A percentile compares a stretch with the other conserved stretches of the same genome.
Evolutionary conservation across 106 monocot genomes (phyloP).

Genomic region (Hemerocallis citrina): DNA sequence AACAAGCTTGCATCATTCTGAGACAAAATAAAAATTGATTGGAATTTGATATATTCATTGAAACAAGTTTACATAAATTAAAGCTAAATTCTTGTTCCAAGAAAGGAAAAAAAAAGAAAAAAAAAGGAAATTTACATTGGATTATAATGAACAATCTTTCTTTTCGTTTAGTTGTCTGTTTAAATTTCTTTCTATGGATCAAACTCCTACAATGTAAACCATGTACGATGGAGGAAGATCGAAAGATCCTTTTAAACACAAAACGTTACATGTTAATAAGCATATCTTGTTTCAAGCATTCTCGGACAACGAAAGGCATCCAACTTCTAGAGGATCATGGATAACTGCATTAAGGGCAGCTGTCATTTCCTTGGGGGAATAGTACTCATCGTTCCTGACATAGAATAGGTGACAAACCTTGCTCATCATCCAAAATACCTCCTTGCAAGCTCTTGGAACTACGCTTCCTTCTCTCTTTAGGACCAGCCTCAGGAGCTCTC

Average conservation of each 20-base stretch:
- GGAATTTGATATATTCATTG: too few species aligned
- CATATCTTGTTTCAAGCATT: not conserved
- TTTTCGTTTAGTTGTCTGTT: too few species aligned
- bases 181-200: too few species aligned
- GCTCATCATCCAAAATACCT: constrained; percentile 89
- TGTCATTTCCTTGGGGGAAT: constrained; percentile 77
- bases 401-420: constrained; percentile 63
- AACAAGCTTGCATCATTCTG: too few species aligned
- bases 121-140: too few species aligned
- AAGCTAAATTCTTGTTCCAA: too few species aligned
- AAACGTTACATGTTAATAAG: not conserved
- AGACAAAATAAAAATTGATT: too few species aligned
- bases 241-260: not conserved
- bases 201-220: not conserved
- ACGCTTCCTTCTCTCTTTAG: constrained; percentile 34
- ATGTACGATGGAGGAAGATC: not conserved
- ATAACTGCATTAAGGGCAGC: constrained; percentile 67
- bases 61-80: too few species aligned
- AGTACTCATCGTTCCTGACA: constrained; percentile 55
- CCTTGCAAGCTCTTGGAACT: constrained; percentile 83
- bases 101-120: too few species aligned
- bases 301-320: not conserved
- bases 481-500: constrained; percentile 62
- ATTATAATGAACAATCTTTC: too few species aligned
- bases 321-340: constrained; percentile 45